Evolutionary conservation across 2,329 filamentous ascomycete genomes (phyloP), one percentile per base, ranked within the genome.

Genomic region (Fusarium compactum): DNA sequence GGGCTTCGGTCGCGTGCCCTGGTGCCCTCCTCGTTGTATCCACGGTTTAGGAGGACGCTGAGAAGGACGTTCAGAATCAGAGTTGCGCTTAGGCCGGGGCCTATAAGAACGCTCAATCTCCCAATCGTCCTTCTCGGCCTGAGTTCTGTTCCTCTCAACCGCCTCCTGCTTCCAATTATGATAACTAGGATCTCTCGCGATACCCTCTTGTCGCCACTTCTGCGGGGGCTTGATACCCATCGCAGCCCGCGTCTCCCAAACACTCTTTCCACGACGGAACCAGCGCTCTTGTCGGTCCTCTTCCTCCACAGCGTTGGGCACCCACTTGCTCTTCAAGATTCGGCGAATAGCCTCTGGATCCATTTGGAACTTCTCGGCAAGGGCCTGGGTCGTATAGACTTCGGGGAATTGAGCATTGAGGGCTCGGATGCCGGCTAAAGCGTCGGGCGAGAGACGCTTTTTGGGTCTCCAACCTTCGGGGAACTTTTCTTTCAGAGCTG

Each of bases 371-470:
- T 94, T 89, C 2, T 89, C 77, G 1, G 95, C 89, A 16, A 98
- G 88, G 34, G 89, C 86, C 18, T 86, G 80, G 1, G 92, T 97
- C 6, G 91, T 92, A 82, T 94, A 98, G 61, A 87, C 85, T 4
- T 91, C 86, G 0, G 95, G 94, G 68, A 94, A 91, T 73, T 94
- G 90, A 27, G 86, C 83, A 79, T 98, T 89, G 34, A 99, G 84
- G 22, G 92, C 91, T 44, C 94, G 90, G 73, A 99, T 97, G 44
- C 94, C 95, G n/a, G 92, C 91, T 32, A 98, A 84, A 2, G 95
- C 94, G 79, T 98, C 95, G 0, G 96, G 96, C 1, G 96, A 98
- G 12, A 99, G 86, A 62, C 91, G 91, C 80, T 97, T 98, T 51
- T 88, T 87, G 30, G 96, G 95, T 29, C 86, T 86, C 95, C 95